Base-by-base conservation (phyloP, 129 eudicot genomes). In the Chrysanthemum lavandulifolium region DNA sequence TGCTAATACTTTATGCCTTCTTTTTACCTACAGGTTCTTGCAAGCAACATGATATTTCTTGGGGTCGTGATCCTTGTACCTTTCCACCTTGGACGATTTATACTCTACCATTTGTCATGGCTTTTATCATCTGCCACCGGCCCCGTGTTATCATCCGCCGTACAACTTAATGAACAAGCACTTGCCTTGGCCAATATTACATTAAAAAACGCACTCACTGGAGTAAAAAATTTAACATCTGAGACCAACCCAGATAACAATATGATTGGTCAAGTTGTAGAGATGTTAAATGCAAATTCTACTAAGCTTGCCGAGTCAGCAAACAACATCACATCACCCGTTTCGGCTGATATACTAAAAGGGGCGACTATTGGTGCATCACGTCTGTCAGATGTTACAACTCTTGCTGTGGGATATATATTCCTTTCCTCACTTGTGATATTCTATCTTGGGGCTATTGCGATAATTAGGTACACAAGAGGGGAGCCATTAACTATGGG, bases 41-140 rank as follows among this genome's bases (percentile, higher is more conserved):
- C 98, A 43, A 92, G 98, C 86, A 92, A 92, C 79, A 89, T 89
- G 95, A 89, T 92, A 78, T 92, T 92, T 75, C 96, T 92, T 81
- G 95, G 94, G 31, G 96, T 87, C 72, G 94, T 92, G 61, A 88
- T 89, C 56, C 86, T 93, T 66, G 82, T 89, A 67, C 98, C 98
- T 23, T 93, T 93, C 79, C 89, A 96, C 47, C 64, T 93, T 12
- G 96, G 98, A 54, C 87, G 98, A 9, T 62, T 93, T 19, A 84
- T 89, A 71, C 84, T 93, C 72, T 74, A 87, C 61, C 85, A 89
- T 33, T 15, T 87, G n/a, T 87, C 95, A 33, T 87, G 90, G 95
- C 66, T 92, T 65, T 70, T 89, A 72, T 82, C 88, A 48, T 85
- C 98, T 36, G 87, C 96, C 21, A 74, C 92, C 23, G 77, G 72